A percentile compares a stretch with the other conserved stretches of the same genome.
phyloP scores from a whole-genome alignment of 2,329 filamentous ascomycete genomes.

The Talaromyces marneffei region DNA sequence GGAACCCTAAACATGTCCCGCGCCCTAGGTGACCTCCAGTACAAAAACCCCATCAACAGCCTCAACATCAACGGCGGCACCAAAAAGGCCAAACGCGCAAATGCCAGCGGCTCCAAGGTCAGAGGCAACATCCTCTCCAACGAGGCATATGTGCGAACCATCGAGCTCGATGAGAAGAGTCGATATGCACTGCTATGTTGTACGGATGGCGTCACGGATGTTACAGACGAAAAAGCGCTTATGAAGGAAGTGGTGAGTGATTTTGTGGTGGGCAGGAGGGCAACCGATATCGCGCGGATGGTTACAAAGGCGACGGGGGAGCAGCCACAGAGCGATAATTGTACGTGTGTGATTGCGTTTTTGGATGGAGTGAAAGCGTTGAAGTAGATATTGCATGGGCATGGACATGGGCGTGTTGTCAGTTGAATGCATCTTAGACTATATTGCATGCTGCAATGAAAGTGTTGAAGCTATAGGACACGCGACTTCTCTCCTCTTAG shows the following conservation, averaged over 20 bases:
- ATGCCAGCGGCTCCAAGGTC: conserved; percentile 15
- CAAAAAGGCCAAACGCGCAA: conserved; percentile 18
- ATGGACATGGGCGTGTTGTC: not conserved
- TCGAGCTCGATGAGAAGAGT: conserved; percentile 20
- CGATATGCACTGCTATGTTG: conserved; percentile 27
- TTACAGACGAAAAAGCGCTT: conserved; percentile 24
- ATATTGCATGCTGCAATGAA: not conserved
- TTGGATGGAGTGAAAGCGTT: conserved; percentile 25
- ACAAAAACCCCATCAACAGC: conserved; percentile 32
- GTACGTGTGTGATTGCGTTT: conserved; percentile 29
- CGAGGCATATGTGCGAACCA: conserved; percentile 25
- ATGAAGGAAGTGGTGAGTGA: conserved; percentile 28
- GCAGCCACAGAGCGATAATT: conserved; percentile 26
- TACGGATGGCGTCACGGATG: conserved; percentile 30
- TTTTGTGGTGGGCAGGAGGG: conserved; percentile 24
- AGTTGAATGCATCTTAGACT: not conserved
- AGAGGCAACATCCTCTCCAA: conserved; percentile 30
- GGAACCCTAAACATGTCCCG: conserved; percentile 34
- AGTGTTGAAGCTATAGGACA: not conserved
- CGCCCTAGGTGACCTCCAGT: conserved; percentile 33
- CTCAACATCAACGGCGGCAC: conserved; percentile 14
- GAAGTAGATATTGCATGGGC: conserved; percentile 1
- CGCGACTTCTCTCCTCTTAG: not conserved
- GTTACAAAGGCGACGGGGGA: conserved; percentile 20
- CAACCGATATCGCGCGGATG: conserved; percentile 26